Conservation (phyloP, 2,329 filamentous ascomycete genomes). For the Sclerotinia minor region DNA sequence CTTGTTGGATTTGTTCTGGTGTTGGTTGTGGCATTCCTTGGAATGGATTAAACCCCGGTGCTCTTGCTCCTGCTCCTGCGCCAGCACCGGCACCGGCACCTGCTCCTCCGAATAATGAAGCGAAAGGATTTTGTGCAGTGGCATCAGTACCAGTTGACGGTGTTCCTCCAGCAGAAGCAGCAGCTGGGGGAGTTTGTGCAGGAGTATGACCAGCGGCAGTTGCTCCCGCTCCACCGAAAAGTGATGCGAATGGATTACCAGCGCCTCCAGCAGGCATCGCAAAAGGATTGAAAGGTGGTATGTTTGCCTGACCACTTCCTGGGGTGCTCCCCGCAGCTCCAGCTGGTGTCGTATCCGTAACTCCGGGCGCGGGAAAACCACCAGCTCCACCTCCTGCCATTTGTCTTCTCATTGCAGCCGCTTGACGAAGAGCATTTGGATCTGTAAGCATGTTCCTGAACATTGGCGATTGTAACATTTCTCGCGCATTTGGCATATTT, state of each 20-base stretch:
- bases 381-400: slow-evolving; percentile 54
- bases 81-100: slow-evolving; percentile 34
- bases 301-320: slow-evolving; percentile 30
- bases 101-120: slow-evolving; percentile 58
- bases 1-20: slow-evolving; percentile 57
- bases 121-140: slow-evolving; percentile 64
- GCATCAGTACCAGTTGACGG: slow-evolving; percentile 34
- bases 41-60: slow-evolving; percentile 44
- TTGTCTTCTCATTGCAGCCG: slow-evolving; percentile 78
- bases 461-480: slow-evolving; percentile 84
- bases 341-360: slow-evolving; percentile 77
- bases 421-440: slow-evolving; percentile 78
- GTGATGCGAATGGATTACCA: slow-evolving; percentile 60
- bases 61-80: background rate
- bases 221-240: slow-evolving; percentile 49
- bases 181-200: slow-evolving; percentile 38
- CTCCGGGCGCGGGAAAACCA: slow-evolving; percentile 85
- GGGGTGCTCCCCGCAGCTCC: slow-evolving; percentile 42
- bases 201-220: slow-evolving; percentile 35
- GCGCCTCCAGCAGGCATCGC: slow-evolving; percentile 41
- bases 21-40: slow-evolving; percentile 50
- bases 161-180: slow-evolving; percentile 35
- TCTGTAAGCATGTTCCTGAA: slow-evolving; percentile 93
- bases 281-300: slow-evolving; percentile 35
- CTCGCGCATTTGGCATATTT: slow-evolving; percentile 69